Evolutionary conservation across 305 asterid species (phyloP).

Genomic region (Withania somnifera): DNA sequence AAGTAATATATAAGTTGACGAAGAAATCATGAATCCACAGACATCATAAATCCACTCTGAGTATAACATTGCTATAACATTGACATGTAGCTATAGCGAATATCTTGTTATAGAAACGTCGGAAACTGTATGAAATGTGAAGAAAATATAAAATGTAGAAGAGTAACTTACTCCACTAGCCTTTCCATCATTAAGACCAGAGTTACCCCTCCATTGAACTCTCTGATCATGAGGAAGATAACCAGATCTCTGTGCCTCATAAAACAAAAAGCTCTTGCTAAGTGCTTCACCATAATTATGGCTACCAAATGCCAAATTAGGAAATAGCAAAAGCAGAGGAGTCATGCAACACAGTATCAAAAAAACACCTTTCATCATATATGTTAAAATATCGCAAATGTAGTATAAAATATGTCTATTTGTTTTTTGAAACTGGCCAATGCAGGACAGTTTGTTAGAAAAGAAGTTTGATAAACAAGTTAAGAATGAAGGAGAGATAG

Average conservation of each 20-base stretch:
- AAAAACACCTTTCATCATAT: slow-evolving; percentile 32
- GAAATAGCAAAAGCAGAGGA: background rate
- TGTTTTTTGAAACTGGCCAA: slow-evolving; percentile 8
- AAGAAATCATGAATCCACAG: too few species aligned
- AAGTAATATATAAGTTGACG: too few species aligned
- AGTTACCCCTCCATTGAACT: slow-evolving; percentile 25
- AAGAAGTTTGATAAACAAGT: background rate
- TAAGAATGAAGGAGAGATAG: background rate
- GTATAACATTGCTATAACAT: background rate
- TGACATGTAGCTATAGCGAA: background rate
- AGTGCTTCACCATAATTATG: slow-evolving; percentile 23
- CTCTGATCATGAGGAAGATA: slow-evolving; percentile 13
- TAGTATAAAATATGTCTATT: too few species aligned
- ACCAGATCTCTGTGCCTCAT: slow-evolving; percentile 34
- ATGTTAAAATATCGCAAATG: background rate
- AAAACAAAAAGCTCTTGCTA: slow-evolving; percentile 17
- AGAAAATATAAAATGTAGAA: too few species aligned
- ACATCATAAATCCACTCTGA: too few species aligned
- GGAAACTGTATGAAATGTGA: too few species aligned
- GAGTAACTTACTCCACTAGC: slow-evolving; percentile 3
- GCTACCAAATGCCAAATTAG: background rate
- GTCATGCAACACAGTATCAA: too few species aligned
- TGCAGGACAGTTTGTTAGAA: background rate
- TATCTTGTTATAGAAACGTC: background rate
- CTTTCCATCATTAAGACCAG: slow-evolving; percentile 24